A percentile compares a stretch with the other conserved stretches of the same genome.
Evolutionary conservation across 441 rosid genomes (phyloP).

Genomic region (Populus trichocarpa): DNA sequence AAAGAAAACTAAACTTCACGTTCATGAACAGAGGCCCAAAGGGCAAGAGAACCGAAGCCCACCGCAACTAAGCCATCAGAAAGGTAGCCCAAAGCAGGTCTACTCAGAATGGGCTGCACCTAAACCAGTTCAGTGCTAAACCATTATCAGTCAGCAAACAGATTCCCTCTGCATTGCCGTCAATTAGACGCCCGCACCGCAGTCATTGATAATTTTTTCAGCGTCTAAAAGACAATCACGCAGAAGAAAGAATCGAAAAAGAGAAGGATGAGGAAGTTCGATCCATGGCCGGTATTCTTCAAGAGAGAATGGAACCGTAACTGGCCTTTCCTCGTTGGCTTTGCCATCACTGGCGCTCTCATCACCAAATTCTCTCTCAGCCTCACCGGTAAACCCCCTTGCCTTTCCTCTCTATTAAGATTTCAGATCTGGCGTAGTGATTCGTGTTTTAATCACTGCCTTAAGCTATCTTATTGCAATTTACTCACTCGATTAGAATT

Average conservation of each 20-base stretch:
- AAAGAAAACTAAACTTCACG: background rate
- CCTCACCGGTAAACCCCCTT: conserved; percentile 52
- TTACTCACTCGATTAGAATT: background rate
- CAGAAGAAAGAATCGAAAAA: background rate
- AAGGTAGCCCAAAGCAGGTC: background rate
- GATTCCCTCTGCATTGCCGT: background rate
- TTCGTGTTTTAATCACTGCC: background rate
- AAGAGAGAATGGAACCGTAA: conserved; percentile 74
- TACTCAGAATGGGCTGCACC: background rate
- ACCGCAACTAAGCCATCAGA: background rate
- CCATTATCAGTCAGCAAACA: background rate
- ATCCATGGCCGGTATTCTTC: conserved; percentile 98
- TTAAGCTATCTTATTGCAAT: background rate
- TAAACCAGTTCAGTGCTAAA: background rate
- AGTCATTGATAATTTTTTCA: background rate
- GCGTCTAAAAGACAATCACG: background rate
- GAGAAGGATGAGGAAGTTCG: conserved; percentile 53
- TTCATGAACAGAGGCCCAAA: no score
- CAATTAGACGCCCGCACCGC: background rate
- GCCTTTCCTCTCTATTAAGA: background rate
- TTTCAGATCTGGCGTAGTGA: background rate
- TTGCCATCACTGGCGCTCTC: conserved; percentile 69
- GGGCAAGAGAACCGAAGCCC: background rate
- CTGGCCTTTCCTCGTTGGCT: conserved; percentile 93
- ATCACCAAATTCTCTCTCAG: conserved; percentile 73